Percentiles rank a stretch among this genome's conserved stretches.
Conservation (phyloP, 495 filamentous ascomycete genomes). For the Penicillium argentinense region DNA sequence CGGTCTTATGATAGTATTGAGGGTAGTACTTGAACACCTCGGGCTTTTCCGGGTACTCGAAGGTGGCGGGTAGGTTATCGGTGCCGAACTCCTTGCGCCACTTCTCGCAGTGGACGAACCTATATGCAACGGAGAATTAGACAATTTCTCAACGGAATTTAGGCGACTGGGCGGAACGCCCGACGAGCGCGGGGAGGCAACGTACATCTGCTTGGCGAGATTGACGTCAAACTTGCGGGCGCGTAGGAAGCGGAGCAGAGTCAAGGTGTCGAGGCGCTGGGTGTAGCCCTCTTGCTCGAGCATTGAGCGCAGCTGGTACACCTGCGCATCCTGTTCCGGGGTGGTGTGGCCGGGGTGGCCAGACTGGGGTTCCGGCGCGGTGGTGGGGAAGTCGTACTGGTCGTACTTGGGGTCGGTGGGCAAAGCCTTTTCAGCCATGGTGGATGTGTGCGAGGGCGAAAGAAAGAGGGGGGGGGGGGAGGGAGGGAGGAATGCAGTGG, state of each 20-base stretch:
- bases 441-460: conserved; percentile 16
- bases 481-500: conserved; percentile 15
- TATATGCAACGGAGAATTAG: conserved; percentile 34
- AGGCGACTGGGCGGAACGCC: too few relatives aligned
- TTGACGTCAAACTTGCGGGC: conserved; percentile 93
- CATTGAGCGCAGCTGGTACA: conserved; percentile 77
- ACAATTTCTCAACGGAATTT: too few relatives aligned
- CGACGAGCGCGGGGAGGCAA: conserved; percentile 4
- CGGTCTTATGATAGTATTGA: conserved; percentile 99
- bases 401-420: conserved; percentile 88
- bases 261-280: conserved; percentile 86
- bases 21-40: conserved; percentile 91
- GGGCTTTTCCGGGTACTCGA: conserved; percentile 86
- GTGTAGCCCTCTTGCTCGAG: conserved; percentile 83
- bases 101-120: conserved; percentile 88
- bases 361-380: conserved; percentile 60
- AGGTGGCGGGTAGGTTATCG: conserved; percentile 77
- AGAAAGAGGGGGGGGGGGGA: conserved; percentile 10
- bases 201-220: conserved; percentile 79
- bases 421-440: conserved; percentile 47
- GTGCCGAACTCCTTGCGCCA: conserved; percentile 87
- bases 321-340: conserved; percentile 83
- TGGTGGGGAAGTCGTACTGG: conserved; percentile 89
- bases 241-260: conserved; percentile 85
- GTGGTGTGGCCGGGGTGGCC: conserved; percentile 93